These are phyloP conservation scores for Colletotrichum salicis DNA, from an alignment of 2,329 filamentous ascomycete genomes.

Conservation along the genomic window DNA sequence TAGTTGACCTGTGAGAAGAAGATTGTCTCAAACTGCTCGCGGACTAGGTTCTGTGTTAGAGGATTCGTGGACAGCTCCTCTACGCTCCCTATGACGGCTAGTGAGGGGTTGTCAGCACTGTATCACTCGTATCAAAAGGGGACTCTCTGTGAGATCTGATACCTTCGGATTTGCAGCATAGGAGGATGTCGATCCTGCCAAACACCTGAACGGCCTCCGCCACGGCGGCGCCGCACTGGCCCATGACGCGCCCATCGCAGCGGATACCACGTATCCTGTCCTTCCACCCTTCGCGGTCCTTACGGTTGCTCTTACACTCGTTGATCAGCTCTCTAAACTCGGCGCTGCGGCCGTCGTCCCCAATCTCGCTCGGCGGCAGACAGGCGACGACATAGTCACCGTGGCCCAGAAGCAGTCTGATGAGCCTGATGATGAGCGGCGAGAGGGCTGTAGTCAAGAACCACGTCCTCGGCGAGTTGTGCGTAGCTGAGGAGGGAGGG, in stretches of 20 bases:
- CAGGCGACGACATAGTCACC: slow-evolving; percentile 92
- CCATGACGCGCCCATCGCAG: slow-evolving; percentile 70
- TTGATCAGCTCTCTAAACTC: slow-evolving; percentile 85
- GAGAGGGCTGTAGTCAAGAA: slow-evolving; percentile 89
- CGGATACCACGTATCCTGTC: slow-evolving; percentile 76
- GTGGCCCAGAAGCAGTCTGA: slow-evolving; percentile 84
- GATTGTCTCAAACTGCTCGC: slow-evolving; percentile 92
- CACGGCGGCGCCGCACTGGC: slow-evolving; percentile 84
- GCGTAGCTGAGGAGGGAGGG: slow-evolving; percentile 60
- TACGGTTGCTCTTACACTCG: slow-evolving; percentile 70
- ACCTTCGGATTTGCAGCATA: slow-evolving; percentile 92
- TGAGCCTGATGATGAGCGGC: slow-evolving; percentile 84
- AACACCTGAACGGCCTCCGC: slow-evolving; percentile 88
- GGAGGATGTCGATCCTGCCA: slow-evolving; percentile 86
- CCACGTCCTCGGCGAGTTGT: slow-evolving; percentile 88
- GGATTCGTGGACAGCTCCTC: slow-evolving; percentile 85
- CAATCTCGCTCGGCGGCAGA: slow-evolving; percentile 80
- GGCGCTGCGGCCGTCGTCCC: slow-evolving; percentile 77
- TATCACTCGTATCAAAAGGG: neutral
- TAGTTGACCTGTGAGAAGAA: slow-evolving; percentile 98
- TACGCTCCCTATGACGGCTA: slow-evolving; percentile 87
- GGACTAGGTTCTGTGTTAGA: slow-evolving; percentile 80
- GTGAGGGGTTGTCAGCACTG: neutral
- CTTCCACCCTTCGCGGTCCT: slow-evolving; percentile 81
- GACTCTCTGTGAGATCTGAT: slow-evolving; percentile 37